phyloP scores from a whole-genome alignment of 345 rosid species.

The Melastoma malabathricum region DNA sequence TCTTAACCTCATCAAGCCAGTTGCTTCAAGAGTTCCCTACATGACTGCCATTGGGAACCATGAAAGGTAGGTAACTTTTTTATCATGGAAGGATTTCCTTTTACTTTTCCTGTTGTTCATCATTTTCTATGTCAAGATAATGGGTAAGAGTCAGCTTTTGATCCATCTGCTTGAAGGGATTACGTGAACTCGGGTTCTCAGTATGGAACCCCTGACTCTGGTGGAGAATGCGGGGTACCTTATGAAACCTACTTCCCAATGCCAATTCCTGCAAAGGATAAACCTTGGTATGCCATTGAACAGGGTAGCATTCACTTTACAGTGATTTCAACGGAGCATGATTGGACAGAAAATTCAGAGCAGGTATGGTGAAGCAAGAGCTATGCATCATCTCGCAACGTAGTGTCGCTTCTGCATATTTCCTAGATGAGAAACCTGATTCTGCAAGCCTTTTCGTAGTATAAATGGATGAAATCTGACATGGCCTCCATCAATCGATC shows the following conservation, averaged over 20 bases:
- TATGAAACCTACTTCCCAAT: conserved; percentile 59
- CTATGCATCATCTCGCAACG: too few species aligned
- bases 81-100: not conserved
- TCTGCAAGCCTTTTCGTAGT: conserved; percentile 11
- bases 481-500: conserved; percentile 45
- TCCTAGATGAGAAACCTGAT: not conserved
- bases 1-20: conserved; percentile 36
- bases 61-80: conserved; percentile 25
- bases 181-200: conserved; percentile 26
- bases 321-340: conserved; percentile 54
- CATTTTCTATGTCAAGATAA: too few species aligned
- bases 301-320: conserved; percentile 44
- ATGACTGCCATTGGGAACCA: conserved; percentile 73
- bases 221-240: conserved; percentile 67
- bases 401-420: not conserved
- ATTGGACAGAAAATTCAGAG: conserved; percentile 31
- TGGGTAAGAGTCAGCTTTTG: not conserved
- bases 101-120: not conserved
- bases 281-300: conserved; percentile 66
- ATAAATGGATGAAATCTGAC: conserved; percentile 42
- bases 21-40: conserved; percentile 54
- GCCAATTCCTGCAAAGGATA: conserved; percentile 49
- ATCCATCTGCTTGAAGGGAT: conserved; percentile 22
- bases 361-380: conserved; percentile 25
- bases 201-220: conserved; percentile 37